Evolutionary conservation across 1,139 yeast species (phyloP), one percentile per base, ranked within the genome.

Genomic region (Kurtzmaniella quercitrusa): DNA sequence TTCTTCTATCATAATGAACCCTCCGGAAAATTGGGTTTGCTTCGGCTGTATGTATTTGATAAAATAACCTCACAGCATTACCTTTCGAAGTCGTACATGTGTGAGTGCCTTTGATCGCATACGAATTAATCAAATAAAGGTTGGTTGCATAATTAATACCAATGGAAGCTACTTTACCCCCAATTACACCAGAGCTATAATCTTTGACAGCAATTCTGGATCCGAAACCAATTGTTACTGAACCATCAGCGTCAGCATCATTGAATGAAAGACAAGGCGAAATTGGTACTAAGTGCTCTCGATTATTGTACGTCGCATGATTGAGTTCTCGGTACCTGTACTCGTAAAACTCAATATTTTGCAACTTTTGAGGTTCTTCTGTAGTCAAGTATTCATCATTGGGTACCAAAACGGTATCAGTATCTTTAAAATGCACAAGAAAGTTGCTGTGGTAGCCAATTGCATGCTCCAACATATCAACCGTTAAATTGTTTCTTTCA

Each of bases 371-470:
- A 14, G 21, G 20, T 17, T 20, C 39, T n/a, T 33, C 15, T 2
- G 32, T 12, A 1, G 43, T 42, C 3, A 49, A 11, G 12, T 47
- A 41, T 11, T 45, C 46, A 2, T 42, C 42, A 5, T 43, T 47
- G 2, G 60, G 55, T 8, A 56, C 47, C n/a, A 59, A 40, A 2
- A 54, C 43, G 0, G 62, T 55, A 16, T 51, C 48, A 3, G 60
- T 47, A 39, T 59, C 63, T 38, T 49, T 45, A 41, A 59, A 56
- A n/a, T 42, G 28, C 6, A 60, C 43, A 7, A 54, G 46, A 20
- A 53, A 45, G 26, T 48, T 51, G 5, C 59, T 57, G 26, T 47
- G 46, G 8, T 43, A 41, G 4, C 30, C 11, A 16, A 50, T 28
- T 2, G 51, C 32, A 38, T 51, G 38, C 6, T 47, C 38, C 42